phyloP scores from a whole-genome alignment of 1,284 basidiomycete species.

The Cutaneotrichosporon sp. region DNA sequence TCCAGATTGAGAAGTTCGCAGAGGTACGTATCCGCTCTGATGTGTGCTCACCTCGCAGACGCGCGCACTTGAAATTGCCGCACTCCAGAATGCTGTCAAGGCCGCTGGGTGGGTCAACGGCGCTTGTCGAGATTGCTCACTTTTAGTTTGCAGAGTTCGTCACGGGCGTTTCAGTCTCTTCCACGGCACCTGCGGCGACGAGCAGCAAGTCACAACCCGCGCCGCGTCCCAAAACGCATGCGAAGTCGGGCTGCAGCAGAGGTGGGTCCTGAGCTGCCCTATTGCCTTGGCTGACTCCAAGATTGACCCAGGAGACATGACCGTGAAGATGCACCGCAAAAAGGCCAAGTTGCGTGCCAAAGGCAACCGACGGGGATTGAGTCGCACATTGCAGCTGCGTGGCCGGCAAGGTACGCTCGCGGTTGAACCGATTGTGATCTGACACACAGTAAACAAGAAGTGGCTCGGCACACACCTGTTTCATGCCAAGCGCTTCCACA shows the following conservation, averaged over 20 bases:
- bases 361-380: constrained; percentile 30
- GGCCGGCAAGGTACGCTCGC: constrained; percentile 26
- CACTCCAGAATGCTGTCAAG: constrained; percentile 80
- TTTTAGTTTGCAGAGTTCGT: constrained; percentile 55
- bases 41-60: constrained; percentile 53
- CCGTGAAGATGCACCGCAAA: constrained; percentile 51
- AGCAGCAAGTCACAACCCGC: constrained; percentile 86
- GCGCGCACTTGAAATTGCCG: constrained; percentile 75
- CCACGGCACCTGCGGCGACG: constrained; percentile 80
- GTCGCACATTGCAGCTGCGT: constrained; percentile 33
- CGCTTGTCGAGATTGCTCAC: not conserved
- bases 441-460: constrained; percentile 64
- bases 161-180: constrained; percentile 82
- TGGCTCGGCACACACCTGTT: constrained; percentile 93
- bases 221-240: constrained; percentile 75
- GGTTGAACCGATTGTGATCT: not conserved
- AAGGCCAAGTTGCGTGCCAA: constrained; percentile 33
- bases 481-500: constrained; percentile 90
- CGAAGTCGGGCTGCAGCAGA: constrained; percentile 73
- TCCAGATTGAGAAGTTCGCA: constrained; percentile 81
- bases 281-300: constrained; percentile 41
- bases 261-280: constrained; percentile 50
- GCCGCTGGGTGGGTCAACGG: constrained; percentile 57
- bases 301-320: constrained; percentile 71
- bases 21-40: constrained; percentile 55